Percentiles rank a stretch among this genome's conserved stretches.
Conservation (phyloP, 129 eudicot species). For the Flaveria sonorensis region DNA sequence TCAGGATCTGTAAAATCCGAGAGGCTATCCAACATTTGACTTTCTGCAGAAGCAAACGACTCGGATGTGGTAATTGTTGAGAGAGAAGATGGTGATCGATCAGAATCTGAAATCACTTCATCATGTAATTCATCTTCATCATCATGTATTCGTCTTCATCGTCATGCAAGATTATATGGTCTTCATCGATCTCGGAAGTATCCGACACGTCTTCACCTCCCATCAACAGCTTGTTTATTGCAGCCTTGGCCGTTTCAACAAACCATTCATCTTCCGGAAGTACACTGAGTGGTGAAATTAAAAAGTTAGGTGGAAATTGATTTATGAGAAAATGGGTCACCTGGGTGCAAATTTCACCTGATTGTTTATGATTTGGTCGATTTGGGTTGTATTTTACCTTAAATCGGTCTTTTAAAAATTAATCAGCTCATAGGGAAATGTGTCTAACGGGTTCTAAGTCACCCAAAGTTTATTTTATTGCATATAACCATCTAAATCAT, state of each 20-base stretch:
- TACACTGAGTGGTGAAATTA: conserved; percentile 40
- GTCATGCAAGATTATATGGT: conserved; percentile 59
- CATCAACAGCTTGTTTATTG: conserved; percentile 75
- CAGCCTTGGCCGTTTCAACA: conserved; percentile 91
- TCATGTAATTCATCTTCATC: conserved; percentile 35
- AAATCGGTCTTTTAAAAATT: neutral
- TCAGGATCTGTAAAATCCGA: conserved; percentile 64
- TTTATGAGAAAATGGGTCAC: neutral
- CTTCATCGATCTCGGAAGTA: conserved; percentile 77
- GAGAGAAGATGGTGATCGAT: conserved; percentile 79
- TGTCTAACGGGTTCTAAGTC: neutral
- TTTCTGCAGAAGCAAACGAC: conserved; percentile 93
- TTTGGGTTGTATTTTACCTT: neutral
- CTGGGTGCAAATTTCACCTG: neutral
- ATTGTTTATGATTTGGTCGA: too few relatives aligned
- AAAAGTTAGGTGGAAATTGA: neutral
- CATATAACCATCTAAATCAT: neutral
- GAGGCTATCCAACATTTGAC: conserved; percentile 77
- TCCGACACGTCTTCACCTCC: conserved; percentile 83
- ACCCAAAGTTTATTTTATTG: neutral
- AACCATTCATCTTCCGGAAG: conserved; percentile 98
- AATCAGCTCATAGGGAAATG: neutral
- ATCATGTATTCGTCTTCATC: conserved; percentile 40
- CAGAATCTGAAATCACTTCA: conserved; percentile 70
- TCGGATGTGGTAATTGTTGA: conserved; percentile 67